Base-by-base conservation (phyloP, 306 rosid genomes). In the Castanea crenata region DNA sequence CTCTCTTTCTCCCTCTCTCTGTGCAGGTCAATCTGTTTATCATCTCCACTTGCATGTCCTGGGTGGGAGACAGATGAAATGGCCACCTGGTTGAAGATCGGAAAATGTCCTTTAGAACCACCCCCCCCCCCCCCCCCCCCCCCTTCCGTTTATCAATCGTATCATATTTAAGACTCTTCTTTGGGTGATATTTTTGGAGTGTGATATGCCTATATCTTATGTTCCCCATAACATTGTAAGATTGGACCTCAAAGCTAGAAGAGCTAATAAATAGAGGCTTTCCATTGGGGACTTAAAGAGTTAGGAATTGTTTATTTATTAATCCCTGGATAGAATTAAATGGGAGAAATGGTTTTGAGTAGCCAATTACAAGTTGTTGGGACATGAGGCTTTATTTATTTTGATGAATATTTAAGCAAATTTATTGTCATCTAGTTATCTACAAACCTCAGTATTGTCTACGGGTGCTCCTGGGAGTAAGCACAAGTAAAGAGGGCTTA, bases 21-120 rank as follows among this genome's bases (percentile, higher is more conserved):
- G 46, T 76, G 41, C 78, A 93, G 97, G 97, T 81, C 98, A 93
- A 88, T 91, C 94, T 69, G 98, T 93, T 57, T 93, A 91, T 80
- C 98, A 93, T 88, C 89, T 93, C 81, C 98, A 93, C 90, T 82
- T 93, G 93, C 98, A 93, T 80, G 92, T 93, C 71, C 81, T 90
- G 12, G 98, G 97, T 76, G 98, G 98, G 75, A 93, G 97, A 84
- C 89, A 87, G 78, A 70, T 91, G 93, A 91, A 82, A 72, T 93
- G 98, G 98, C 98, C 97, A 44, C 92, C 97, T 15, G 98, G 98
- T 74, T 93, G 78, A 93, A 77, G 73, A 72, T 81, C 80, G 69
- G 49, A 78, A 79, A 67, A 67, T 49, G 19, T 8, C 18, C 41
- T 16, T 71, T 6, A 13, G 63, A 52, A 20, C 55, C 1, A 0